Base-by-base conservation (phyloP, 305 asterid genomes). In the Striga hermonthica region DNA sequence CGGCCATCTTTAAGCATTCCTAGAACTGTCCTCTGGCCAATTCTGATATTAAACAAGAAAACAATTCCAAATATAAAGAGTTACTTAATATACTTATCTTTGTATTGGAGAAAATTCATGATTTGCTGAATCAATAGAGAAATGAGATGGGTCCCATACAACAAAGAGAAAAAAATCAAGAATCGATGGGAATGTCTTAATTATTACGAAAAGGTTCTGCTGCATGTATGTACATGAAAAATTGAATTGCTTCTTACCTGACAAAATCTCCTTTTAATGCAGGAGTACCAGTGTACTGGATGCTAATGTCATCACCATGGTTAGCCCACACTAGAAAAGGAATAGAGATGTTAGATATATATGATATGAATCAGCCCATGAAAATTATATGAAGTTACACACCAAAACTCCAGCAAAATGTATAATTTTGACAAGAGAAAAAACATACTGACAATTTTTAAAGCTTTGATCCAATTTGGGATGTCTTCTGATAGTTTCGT, bases 261-360 rank as follows among this genome's bases (percentile, higher is more conserved):
- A 88, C 98, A 75, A 91, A 86, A 78, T 94, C 99, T 75, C 97
- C 96, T 81, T 94, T 94, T 58, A 94, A 70, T 60, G 99, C 98
- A 36, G 95, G 96, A 66, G 99, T 94, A 31, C 99, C 96, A 73
- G 94, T 75, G 68, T 94, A 94, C 76, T 94, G 99, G 75, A 88
- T 85, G 84, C 99, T 94, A 60, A 94, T 72, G 64, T 84, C 98
- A 75, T 94, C 98, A 40, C 99, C 99, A 67, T 91, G 99, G 78
- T 85, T 85, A 72, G 95, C 98, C 98, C 99, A 94, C 80, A 88
- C 99, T 94, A 79, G 36, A 71, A 62, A 60, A 15, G 31, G 68
- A 71, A 53, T 49, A 56, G 56, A 45, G 64, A 57, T n/a, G 57
- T 62, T 49, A 44, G 31, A 58, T 53, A 52, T 9, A 41, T 38